Conservation (phyloP, 2,329 filamentous ascomycete genomes). For the Didymella exigua region DNA sequence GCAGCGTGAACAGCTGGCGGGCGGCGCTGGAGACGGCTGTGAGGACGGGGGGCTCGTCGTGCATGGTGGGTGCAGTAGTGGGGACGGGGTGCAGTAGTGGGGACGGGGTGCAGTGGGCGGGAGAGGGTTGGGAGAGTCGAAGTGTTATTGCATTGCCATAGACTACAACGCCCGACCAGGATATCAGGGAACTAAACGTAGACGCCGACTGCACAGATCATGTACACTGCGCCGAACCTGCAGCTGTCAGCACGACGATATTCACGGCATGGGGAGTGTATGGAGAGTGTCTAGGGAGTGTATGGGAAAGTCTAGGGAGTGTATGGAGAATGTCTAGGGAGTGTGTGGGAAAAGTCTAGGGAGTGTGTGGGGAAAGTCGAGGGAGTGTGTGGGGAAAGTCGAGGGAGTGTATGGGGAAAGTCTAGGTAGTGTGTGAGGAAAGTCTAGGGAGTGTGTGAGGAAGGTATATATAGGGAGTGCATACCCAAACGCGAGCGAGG, state of each 20-base stretch:
- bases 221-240: conserved; percentile 93
- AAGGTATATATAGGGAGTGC: too few species aligned
- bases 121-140: conserved; percentile 19
- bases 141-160: conserved; percentile 48
- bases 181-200: conserved; percentile 73
- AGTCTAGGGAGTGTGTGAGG: too few species aligned
- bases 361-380: too few species aligned
- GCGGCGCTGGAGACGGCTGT: conserved; percentile 79
- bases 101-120: conserved; percentile 15
- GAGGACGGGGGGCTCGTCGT: conserved; percentile 62
- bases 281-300: too few species aligned
- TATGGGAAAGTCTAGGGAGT: too few species aligned
- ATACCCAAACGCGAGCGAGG: conserved; percentile 88
- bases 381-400: too few species aligned
- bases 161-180: conserved; percentile 44
- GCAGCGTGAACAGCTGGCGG: conserved; percentile 71
- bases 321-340: too few species aligned
- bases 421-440: too few species aligned
- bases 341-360: too few species aligned
- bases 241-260: not conserved
- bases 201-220: conserved; percentile 98
- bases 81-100: conserved; percentile 15
- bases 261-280: too few species aligned
- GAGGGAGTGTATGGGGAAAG: too few species aligned
- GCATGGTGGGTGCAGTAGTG: conserved; percentile 41